Base-by-base conservation (phyloP, 495 filamentous ascomycete genomes). In the Talaromyces borbonicus region DNA sequence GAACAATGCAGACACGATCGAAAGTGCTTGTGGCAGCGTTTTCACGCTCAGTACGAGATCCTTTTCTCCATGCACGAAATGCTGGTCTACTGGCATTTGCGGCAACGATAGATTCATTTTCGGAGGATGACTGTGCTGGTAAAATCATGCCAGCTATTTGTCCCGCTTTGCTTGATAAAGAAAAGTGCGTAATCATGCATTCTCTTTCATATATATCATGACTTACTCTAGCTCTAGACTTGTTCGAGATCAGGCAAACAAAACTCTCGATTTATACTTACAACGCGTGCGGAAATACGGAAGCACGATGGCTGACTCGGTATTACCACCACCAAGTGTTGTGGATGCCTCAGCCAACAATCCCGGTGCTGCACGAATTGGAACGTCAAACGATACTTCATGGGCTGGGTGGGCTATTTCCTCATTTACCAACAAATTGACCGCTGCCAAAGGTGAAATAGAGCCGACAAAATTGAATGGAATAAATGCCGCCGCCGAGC, bases 371-470 rank as follows among this genome's bases (percentile, higher is more conserved):
- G 66, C 72, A 4, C 77, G 85, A 16, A 90, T 93, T 68, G 83
- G 81, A 47, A 92, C 85, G 1, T 81, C 84, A 8, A 78, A 71
- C 44, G 79, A 83, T 46, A 78, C 80, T 11, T 77, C 80, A 3
- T 96, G 90, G 93, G 79, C 90, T 4, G 92, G 93, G 32, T 98
- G 92, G 92, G 92, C 92, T 0, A 95, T 98, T 36, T 95, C 92
- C 2, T 94, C 87, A n/a, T 96, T 98, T 62, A 95, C 92, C 4
- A 95, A 95, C 62, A 96, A 93, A 55, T 58, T 98, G 22, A 78
- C 84, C 9, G 62, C 86, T 2, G 86, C 87, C 2, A 82, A 80
- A 22, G 92, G 92, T 14, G 83, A 94, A 36, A 96, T 98, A 37
- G 73, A 88, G 52, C 56, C 76, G 8, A 68, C 63, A 25, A 49